Conservation (phyloP, 306 rosid species). For the Acacia crassicarpa region DNA sequence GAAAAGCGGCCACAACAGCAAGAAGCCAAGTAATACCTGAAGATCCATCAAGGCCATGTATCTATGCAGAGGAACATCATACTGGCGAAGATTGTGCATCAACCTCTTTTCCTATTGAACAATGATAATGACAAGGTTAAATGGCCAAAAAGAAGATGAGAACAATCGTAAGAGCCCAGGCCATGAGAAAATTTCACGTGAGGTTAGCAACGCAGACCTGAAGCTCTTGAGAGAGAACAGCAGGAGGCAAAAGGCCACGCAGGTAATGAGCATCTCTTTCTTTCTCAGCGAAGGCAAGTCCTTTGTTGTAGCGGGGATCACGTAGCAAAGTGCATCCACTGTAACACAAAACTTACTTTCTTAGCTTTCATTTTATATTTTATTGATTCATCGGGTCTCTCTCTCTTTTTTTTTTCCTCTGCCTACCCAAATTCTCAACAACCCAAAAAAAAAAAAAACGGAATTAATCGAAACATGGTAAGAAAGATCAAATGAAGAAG, state of each 20-base stretch:
- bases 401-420: neutral
- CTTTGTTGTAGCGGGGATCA: slow-evolving; percentile 95
- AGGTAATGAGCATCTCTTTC: slow-evolving; percentile 96
- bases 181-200: neutral
- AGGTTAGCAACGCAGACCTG: slow-evolving; percentile 49
- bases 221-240: slow-evolving; percentile 71
- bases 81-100: slow-evolving; percentile 86
- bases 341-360: slow-evolving; percentile 30
- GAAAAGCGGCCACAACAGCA: neutral
- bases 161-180: neutral
- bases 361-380: slow-evolving; percentile 16
- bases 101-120: slow-evolving; percentile 71
- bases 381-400: neutral
- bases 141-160: neutral
- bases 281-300: slow-evolving; percentile 78
- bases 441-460: neutral
- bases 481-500: neutral
- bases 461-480: neutral
- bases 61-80: slow-evolving; percentile 86
- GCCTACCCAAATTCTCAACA: neutral
- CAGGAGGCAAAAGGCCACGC: slow-evolving; percentile 95
- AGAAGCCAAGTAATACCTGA: slow-evolving; percentile 55
- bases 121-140: slow-evolving; percentile 2
- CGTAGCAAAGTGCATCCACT: slow-evolving; percentile 83
- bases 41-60: slow-evolving; percentile 98